Conservation (phyloP, 1,139 yeast species). For the Zygotorulaspora mrakii region DNA sequence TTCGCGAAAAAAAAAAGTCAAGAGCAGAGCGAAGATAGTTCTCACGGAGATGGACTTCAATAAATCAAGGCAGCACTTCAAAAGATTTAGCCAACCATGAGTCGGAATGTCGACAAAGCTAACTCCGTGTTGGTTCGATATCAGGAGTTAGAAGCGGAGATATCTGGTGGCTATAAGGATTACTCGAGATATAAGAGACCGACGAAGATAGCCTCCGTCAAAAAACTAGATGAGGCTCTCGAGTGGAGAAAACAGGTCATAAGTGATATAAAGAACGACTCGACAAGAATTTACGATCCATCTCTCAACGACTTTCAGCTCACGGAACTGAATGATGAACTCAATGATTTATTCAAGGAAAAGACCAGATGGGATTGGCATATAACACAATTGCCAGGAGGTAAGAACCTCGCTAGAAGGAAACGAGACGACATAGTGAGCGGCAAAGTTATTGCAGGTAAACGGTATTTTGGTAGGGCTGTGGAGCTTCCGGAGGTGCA, state of each 20-base stretch:
- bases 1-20: no score
- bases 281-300: slow-evolving; percentile 63
- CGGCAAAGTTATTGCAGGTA: slow-evolving; percentile 41
- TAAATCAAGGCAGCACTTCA: background rate
- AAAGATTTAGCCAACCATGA: slow-evolving; percentile 43
- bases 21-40: background rate
- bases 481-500: slow-evolving; percentile 74
- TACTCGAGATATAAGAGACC: slow-evolving; percentile 61
- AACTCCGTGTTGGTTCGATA: slow-evolving; percentile 65
- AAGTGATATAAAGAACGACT: slow-evolving; percentile 58
- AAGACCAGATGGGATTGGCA: slow-evolving; percentile 75
- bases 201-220: slow-evolving; percentile 51
- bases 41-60: no score
- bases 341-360: slow-evolving; percentile 66
- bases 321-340: slow-evolving; percentile 70
- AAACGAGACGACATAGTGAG: slow-evolving; percentile 24
- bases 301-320: slow-evolving; percentile 57
- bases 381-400: slow-evolving; percentile 58
- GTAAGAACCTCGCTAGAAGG: slow-evolving; percentile 41
- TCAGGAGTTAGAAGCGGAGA: slow-evolving; percentile 58
- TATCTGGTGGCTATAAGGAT: slow-evolving; percentile 55
- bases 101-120: slow-evolving; percentile 72
- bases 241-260: slow-evolving; percentile 66
- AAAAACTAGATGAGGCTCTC: slow-evolving; percentile 64
- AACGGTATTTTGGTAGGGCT: slow-evolving; percentile 80